Evolutionary conservation across 1,284 basidiomycete genomes (phyloP).

Genomic region (Inonotus hispidus): DNA sequence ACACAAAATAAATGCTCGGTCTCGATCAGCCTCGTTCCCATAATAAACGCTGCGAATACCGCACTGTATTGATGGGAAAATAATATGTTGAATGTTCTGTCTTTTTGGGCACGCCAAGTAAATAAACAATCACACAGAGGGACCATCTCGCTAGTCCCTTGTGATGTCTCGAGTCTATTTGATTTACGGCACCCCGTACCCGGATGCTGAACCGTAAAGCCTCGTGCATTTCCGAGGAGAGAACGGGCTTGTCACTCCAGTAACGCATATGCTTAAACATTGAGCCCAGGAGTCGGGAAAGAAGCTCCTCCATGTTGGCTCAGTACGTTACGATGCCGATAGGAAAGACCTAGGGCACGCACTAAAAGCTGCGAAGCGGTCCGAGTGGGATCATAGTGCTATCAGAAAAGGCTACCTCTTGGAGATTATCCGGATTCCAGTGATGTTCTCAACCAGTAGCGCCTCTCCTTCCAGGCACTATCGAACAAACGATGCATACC

Average conservation of each 20-base stretch:
- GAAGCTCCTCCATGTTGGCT: not conserved
- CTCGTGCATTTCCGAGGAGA: not conserved
- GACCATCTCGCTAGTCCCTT: not conserved
- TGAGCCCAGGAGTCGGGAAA: not conserved
- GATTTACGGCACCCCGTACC: not conserved
- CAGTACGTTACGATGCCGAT: not conserved
- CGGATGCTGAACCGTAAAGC: not conserved
- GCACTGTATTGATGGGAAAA: not conserved
- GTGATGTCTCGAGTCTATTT: not conserved
- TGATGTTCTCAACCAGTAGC: not conserved
- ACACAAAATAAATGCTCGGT: not conserved
- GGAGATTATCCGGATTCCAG: not conserved
- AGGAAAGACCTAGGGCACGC: not conserved
- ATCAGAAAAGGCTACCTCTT: not conserved
- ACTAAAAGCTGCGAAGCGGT: not conserved
- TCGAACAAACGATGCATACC: not conserved
- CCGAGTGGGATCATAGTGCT: not conserved
- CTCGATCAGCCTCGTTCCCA: not conserved
- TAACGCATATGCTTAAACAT: not conserved
- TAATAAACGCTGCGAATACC: not conserved
- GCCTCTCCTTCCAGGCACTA: not conserved
- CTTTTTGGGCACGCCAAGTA: not conserved
- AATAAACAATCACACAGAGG: not conserved
- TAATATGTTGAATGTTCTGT: not conserved
- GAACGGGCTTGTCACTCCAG: not conserved